Conservation (phyloP, 371 early-diverging fungal species). For the Mortierella sp. region DNA sequence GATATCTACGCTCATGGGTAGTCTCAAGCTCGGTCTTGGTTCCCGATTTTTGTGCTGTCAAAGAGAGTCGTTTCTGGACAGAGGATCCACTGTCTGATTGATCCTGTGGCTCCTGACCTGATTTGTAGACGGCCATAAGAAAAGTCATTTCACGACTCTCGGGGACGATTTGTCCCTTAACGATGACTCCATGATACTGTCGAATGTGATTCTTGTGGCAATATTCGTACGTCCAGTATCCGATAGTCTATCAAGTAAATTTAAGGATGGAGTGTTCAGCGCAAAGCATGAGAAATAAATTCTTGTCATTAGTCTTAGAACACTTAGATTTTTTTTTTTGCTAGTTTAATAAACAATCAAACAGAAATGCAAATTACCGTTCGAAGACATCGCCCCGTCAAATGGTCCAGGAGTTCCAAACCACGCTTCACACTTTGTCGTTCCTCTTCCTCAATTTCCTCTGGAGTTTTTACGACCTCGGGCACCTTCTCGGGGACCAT, state of each 20-base stretch:
- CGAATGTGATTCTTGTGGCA: slow-evolving; percentile 78
- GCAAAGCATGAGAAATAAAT: too few species aligned
- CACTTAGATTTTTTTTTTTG: too few species aligned
- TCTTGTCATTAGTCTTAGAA: too few species aligned
- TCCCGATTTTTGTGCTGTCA: slow-evolving; percentile 10
- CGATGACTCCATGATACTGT: slow-evolving; percentile 67
- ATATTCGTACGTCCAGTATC: slow-evolving; percentile 86
- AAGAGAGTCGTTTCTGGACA: slow-evolving; percentile 27
- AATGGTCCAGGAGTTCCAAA: slow-evolving; percentile 65
- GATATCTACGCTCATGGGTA: slow-evolving; percentile 61
- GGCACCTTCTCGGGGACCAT: slow-evolving; percentile 19
- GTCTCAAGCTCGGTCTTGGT: slow-evolving; percentile 48
- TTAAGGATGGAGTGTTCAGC: too few species aligned
- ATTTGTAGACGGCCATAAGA: slow-evolving; percentile 11
- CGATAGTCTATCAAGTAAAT: slow-evolving; percentile 55
- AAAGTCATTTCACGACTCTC: slow-evolving; percentile 9
- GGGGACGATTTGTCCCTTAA: slow-evolving; percentile 23
- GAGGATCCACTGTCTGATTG: slow-evolving; percentile 18
- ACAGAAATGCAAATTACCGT: slow-evolving; percentile 52
- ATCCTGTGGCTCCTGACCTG: slow-evolving; percentile 14
- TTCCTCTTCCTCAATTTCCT: slow-evolving; percentile 51
- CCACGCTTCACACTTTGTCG: slow-evolving; percentile 63
- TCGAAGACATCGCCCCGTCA: slow-evolving; percentile 63
- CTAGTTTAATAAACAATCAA: slow-evolving; percentile 4
- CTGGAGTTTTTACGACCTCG: slow-evolving; percentile 25